Percentiles rank a stretch among this genome's conserved stretches.
Conservation (phyloP, 1,284 basidiomycete genomes). For the Fereydounia khargensis region DNA sequence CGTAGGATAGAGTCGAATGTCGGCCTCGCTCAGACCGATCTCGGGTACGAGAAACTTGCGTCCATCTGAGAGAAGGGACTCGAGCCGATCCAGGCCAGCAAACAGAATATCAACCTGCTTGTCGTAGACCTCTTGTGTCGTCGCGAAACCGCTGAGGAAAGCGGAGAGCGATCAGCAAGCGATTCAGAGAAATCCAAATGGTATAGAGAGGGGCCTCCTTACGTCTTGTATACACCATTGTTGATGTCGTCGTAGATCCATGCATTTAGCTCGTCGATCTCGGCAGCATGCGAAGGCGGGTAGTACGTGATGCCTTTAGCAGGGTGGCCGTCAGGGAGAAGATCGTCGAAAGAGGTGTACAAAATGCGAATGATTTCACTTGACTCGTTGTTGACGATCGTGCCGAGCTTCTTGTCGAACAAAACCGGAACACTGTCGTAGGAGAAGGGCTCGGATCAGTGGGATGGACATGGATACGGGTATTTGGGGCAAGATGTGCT, state of each 20-base stretch:
- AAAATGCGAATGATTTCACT: conserved; percentile 74
- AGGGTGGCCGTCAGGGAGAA: conserved; percentile 17
- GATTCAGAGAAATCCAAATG: no score
- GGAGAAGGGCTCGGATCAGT: no score
- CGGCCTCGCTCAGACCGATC: conserved; percentile 76
- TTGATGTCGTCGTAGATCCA: conserved; percentile 65
- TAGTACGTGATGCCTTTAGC: conserved; percentile 60
- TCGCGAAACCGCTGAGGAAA: conserved; percentile 74
- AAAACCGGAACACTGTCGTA: conserved; percentile 74
- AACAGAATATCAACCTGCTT: conserved; percentile 67
- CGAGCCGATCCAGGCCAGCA: conserved; percentile 73
- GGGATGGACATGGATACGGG: no score
- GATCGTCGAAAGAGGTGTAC: conserved; percentile 63
- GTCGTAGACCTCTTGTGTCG: conserved; percentile 76
- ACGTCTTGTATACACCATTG: conserved; percentile 70
- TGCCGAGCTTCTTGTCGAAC: conserved; percentile 84
- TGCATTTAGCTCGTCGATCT: conserved; percentile 81
- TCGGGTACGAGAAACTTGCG: conserved; percentile 80
- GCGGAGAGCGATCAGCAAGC: no score
- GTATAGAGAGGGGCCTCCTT: no score
- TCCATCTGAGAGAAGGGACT: conserved; percentile 69
- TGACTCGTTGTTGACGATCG: conserved; percentile 75
- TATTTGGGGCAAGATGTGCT: conserved; percentile 15
- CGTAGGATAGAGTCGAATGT: conserved; percentile 81
- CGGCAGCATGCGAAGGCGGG: conserved; percentile 65